Evolutionary conservation across 2,329 filamentous ascomycete species (phyloP), one percentile per base, ranked within the genome.

Genomic region (Diaporthe ilicicola): DNA sequence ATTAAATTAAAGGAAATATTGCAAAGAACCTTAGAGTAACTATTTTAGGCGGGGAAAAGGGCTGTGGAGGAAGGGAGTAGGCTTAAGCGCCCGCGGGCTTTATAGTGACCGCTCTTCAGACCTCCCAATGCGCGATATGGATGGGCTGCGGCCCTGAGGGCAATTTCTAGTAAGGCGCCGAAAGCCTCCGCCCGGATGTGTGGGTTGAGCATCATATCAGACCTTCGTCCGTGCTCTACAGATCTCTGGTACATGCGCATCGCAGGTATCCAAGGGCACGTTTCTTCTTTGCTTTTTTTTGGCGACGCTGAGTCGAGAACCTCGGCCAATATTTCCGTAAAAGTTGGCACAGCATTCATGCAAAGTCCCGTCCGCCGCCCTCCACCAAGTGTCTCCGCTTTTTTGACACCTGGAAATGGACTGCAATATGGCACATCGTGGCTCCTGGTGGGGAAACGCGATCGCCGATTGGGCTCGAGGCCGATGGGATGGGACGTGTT

Each of bases 291-390:
- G n/a, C n/a, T n/a, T n/a, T 44, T 61, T 19, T 10, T 19, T 50
- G 50, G 59, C 59, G 50, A 64, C 42, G 59, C 59, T 50, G 59
- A 64, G 44, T 64, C 44, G 59, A 64, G n/a, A 37, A 37, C 59
- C 44, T 50, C 59, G 59, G 42, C 37, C 44, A 64, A 34, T 9
- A 34, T 34, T 34, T 34, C 9, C 4, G 32, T n/a, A n/a, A 9
- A 34, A 34, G 19, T 37, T 48, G 42, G 44, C 59, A 48, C 59
- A 17, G 32, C n/a, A n/a, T 50, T 34, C 29, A 50, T 50, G 59
- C 59, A 48, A 48, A 34, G 27, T 29, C 22, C 27, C 27, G n/a
- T 46, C 42, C 7, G 22, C 27, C 37, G 37, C 13, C 37, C 37
- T 10, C 13, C 29, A 42, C 59, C 59, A 62, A 62, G 59, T 7